Percentiles rank a stretch among this genome's conserved stretches.
Evolutionary conservation across 352 stramenopile genomes (phyloP).

Genomic region (Phytophthora pistaciae): DNA sequence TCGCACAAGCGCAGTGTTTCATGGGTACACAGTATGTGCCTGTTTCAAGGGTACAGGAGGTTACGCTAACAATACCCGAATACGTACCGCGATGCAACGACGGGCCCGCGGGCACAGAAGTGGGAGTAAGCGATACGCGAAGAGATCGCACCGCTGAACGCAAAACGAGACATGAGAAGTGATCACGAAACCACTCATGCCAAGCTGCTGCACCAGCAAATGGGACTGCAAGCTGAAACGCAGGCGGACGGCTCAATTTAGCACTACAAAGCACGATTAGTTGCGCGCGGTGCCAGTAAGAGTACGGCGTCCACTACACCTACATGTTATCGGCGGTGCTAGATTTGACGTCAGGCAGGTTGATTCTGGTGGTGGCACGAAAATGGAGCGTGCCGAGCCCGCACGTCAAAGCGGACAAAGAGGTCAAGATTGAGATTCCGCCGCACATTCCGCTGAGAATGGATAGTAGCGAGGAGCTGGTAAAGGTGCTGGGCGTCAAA

Average conservation of each 20-base stretch:
- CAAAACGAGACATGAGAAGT: not conserved
- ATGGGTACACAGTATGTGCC: not conserved
- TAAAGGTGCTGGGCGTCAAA: conserved; percentile 7
- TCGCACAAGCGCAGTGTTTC: too few relatives aligned
- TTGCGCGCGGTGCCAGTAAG: not conserved
- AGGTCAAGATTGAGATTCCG: conserved; percentile 32
- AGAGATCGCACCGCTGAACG: not conserved
- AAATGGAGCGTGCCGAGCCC: not conserved
- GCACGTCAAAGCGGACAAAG: not conserved
- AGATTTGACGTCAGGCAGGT: not conserved
- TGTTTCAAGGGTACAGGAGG: not conserved
- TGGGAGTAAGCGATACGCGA: not conserved
- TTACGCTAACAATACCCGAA: not conserved
- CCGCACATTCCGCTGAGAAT: conserved; percentile 33
- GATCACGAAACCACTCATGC: not conserved
- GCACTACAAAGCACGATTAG: not conserved
- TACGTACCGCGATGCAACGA: not conserved
- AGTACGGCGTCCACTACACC: not conserved
- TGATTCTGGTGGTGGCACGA: not conserved
- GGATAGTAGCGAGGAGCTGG: conserved; percentile 16
- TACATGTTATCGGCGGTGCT: not conserved
- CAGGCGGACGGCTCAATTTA: not conserved
- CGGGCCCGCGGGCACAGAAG: not conserved
- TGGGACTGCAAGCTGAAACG: not conserved
- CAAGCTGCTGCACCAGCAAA: not conserved